phyloP scores from a whole-genome alignment of 2,329 filamentous ascomycete genomes.

The Pseudohalonectria lignicola region DNA sequence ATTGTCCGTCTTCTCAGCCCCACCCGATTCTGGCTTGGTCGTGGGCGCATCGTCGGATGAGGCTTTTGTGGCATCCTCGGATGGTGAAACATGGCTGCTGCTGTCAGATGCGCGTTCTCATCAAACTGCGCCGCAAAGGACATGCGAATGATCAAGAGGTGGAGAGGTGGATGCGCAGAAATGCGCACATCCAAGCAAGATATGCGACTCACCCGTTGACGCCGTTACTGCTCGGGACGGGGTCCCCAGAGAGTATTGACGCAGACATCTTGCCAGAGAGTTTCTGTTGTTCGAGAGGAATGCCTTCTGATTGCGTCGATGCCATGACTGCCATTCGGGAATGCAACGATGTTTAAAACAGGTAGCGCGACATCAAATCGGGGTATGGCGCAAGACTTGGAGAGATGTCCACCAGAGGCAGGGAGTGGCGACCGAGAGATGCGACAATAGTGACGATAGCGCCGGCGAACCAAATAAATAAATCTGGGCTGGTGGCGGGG shows the following conservation, averaged over 20 bases:
- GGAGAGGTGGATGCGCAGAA: too few species aligned
- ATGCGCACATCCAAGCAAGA: background rate
- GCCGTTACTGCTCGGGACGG: constrained; percentile 12
- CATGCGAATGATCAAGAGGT: too few species aligned
- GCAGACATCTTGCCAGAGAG: constrained; percentile 36
- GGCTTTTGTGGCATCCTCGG: constrained; percentile 1
- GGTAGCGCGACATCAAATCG: constrained; percentile 26
- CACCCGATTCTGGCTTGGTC: background rate
- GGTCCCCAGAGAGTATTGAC: constrained; percentile 30
- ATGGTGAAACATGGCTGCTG: background rate
- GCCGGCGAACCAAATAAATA: background rate
- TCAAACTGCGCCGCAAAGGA: too few species aligned
- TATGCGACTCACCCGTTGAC: constrained; percentile 49
- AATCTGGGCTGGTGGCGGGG: background rate
- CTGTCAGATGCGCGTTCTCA: background rate
- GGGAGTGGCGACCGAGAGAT: background rate
- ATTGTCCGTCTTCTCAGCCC: too few species aligned
- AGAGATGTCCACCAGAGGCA: background rate
- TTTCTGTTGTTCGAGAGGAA: constrained; percentile 36
- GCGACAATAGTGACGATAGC: background rate
- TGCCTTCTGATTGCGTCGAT: constrained; percentile 31
- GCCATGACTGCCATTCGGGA: constrained; percentile 42
- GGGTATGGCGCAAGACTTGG: background rate
- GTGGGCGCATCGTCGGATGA: constrained; percentile 1
- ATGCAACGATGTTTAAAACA: constrained; percentile 4